Base-by-base conservation (phyloP, 2,329 filamentous ascomycete genomes). In the Diaporthe capsici region DNA sequence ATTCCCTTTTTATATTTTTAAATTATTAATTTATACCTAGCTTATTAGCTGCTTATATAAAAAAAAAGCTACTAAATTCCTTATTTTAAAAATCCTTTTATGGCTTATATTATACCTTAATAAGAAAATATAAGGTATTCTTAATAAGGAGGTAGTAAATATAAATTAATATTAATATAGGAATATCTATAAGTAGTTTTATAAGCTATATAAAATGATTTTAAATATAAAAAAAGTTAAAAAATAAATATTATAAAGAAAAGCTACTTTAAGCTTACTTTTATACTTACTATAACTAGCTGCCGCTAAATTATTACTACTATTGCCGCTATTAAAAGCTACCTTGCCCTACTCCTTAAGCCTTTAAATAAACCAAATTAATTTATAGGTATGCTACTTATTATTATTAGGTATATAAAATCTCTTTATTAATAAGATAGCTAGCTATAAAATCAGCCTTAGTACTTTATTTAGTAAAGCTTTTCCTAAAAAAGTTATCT, bases 341-440 rank as follows among this genome's bases (percentile, higher is more conserved):
- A 42, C 1, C 2, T 42, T 1, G 1, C 2, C 1, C 0, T 13
- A 15, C 4, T 42, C 1, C 12, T n/a, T 49, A 49, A 28, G 34
- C 34, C 7, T 0, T 34, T 34, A 34, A 34, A 34, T 8, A 34
- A 34, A 6, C 6, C 8, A 34, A 53, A 53, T 20, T 53, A 25
- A 10, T 53, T 53, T 53, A 53, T 25, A 25, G 28, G 3, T 53
- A 53, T 25, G 12, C 4, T 53, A 53, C 2, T 28, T 12, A 53
- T 12, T 4, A 3, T 28, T 25, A 25, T 13, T 53, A 53, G 9
- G 25, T 53, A 53, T 53, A 53, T n/a, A 53, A 10, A 34, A 34
- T 6, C 31, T 34, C 1, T 1, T 8, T 53, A 25, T 53, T 53
- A 53, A 53, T 4, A 25, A n/a, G 1, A 9, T 28, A 53, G 7